Base-by-base conservation (phyloP, 2,329 filamentous ascomycete genomes). In the Exophiala sp. region DNA sequence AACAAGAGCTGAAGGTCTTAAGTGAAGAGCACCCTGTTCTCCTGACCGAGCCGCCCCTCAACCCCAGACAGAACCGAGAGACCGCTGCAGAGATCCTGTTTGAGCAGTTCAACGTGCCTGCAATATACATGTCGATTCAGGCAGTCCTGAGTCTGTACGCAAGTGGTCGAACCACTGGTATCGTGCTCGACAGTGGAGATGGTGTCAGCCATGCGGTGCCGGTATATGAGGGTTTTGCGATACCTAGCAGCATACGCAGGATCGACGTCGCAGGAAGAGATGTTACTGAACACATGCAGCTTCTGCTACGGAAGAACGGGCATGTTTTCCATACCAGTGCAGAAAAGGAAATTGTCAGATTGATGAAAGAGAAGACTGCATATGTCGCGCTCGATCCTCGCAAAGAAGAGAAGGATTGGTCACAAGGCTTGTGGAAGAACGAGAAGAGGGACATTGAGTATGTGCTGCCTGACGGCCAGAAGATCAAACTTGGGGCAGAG, bases 1-100 rank as follows among this genome's bases (percentile, higher is more conserved):
- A 89, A 54, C 92, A 96, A 68, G 94, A 95, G 61, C 73, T 99
- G 66, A 97, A 96, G 78, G 96, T 92, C 46, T 80, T 96, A 69
- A 96, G 91, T 72, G 94, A 99, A 80, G 94, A 99, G 86, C 94
- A 99, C 72, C 94, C 94, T 41, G 92, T 99, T 57, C 84, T 99
- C 48, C 81, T 99, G 66, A 99, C 94, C 57, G 94, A 99, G 74
- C 90, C 94, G 46, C 94, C 94, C 38, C 79, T 99, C 62, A 99
- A 99, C 73, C 94, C 94, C 33, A 86, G 91, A 71, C 87, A 88
- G 71, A 97, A 99, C 75, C 89, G 94, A 68, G 94, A 99, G 70
- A 95, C 87, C 6, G 94, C 94, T 36, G 94, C 94, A 39, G 94
- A 99, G 72, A 95, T 99, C 62, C 84, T 99, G 52, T 99, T 99